Conservation (phyloP, 306 rosid species). For the Betula pendula region DNA sequence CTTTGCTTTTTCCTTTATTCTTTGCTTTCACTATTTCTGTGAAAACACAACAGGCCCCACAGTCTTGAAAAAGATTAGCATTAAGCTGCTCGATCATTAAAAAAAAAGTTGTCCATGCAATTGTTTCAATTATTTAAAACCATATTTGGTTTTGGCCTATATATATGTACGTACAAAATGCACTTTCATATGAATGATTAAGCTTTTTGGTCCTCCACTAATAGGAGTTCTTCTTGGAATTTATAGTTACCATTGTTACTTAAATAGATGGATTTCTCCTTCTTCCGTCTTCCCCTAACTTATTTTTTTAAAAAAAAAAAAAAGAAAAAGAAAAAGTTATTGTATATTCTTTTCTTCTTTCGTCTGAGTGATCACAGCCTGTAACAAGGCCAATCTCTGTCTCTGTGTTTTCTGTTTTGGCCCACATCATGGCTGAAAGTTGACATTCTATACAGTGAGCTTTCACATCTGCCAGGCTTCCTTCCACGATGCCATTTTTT, state of each 20-base stretch:
- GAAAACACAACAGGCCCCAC: constrained; percentile 44
- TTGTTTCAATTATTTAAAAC: not conserved
- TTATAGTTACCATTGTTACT: not conserved
- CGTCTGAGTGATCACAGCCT: constrained; percentile 2
- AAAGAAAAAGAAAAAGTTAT: not conserved
- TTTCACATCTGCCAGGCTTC: not conserved
- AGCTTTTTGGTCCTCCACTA: not conserved
- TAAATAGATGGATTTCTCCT: not conserved
- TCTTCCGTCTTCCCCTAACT: not conserved
- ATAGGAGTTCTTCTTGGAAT: not conserved
- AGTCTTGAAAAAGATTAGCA: constrained; percentile 32
- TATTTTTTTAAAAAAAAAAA: not conserved
- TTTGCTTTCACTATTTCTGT: constrained; percentile 41
- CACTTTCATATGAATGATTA: not conserved
- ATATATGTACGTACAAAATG: not conserved
- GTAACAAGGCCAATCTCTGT: constrained; percentile 1
- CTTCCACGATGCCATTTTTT: not conserved
- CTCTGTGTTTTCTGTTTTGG: constrained; percentile 8
- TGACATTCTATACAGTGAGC: constrained; percentile 3
- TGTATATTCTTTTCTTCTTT: too few species aligned
- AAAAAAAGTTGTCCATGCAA: constrained; percentile 22
- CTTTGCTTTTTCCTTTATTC: constrained; percentile 46
- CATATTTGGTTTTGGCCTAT: constrained; percentile 1
- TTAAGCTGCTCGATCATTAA: constrained; percentile 23
- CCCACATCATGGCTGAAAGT: constrained; percentile 3